These are phyloP conservation scores for Datura wrightii DNA, from an alignment of 257 asterid genomes.

Conservation along the genomic window DNA sequence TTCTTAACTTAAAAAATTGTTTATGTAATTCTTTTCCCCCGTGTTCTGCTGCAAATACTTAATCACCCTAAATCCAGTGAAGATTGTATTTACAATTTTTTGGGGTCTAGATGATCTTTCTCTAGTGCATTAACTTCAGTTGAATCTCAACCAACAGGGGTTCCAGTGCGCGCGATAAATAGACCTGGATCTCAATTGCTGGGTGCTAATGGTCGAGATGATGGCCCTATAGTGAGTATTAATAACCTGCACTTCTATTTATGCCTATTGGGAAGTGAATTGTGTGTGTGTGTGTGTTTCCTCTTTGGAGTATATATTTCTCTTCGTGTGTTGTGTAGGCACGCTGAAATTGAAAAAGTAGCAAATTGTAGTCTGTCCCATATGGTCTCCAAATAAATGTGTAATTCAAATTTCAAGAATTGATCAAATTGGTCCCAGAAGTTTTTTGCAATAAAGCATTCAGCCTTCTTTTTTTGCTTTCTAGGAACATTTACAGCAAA, in stretches of 20 bases:
- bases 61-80: background rate
- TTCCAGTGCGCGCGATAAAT: slow-evolving; percentile 85
- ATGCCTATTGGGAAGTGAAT: background rate
- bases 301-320: background rate
- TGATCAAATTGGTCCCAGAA: slow-evolving; percentile 20
- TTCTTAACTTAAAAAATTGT: slow-evolving; percentile 4
- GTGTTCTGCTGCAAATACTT: slow-evolving; percentile 12
- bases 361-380: background rate
- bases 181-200: slow-evolving; percentile 90
- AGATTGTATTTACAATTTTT: background rate
- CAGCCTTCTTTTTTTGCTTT: background rate
- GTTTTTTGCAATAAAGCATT: background rate
- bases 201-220: slow-evolving; percentile 98
- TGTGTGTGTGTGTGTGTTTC: background rate
- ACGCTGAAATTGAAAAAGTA: background rate
- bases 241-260: slow-evolving; percentile 24
- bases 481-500: background rate
- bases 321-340: background rate
- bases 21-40: background rate
- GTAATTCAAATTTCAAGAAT: background rate
- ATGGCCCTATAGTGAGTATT: slow-evolving; percentile 87
- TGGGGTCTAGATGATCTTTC: background rate
- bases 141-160: slow-evolving; percentile 57
- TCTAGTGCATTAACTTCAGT: slow-evolving; percentile 22
- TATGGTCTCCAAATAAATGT: background rate